Base-by-base conservation (phyloP, 177 flowering plant genomes). In the Vitis hybrid region DNA sequence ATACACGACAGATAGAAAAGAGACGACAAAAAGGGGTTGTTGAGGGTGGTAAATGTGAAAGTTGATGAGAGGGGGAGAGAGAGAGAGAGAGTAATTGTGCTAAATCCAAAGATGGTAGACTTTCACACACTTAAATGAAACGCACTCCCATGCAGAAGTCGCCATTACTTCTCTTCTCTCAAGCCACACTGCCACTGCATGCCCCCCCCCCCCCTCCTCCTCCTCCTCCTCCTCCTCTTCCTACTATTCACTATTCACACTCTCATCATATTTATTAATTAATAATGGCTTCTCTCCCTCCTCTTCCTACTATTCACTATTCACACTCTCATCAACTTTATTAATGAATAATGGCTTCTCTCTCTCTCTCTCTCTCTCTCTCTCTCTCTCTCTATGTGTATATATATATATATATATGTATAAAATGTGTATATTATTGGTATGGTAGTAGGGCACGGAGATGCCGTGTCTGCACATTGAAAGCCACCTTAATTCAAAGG, bases 401-500 rank as follows among this genome's bases (percentile, higher is more conserved):
- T 56, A 8, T 17, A 27, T 35, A n/a, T 56, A 30, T 66, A 6
- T 35, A 6, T 50, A 24, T 17, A n/a, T 60, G 2, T 15, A 50
- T 62, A 40, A 3, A 40, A 18, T 30, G 14, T 40, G 40, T 9
- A 59, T 59, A n/a, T 62, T 55, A 72, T 56, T 48, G 46, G 17
- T 40, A 40, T 40, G 46, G 8, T 40, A 7, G 46, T 40, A 40
- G 13, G 80, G 68, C 87, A 82, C 85, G 87, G 77, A 84, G 78
- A 84, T 76, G 77, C 78, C 83, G 87, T 84, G 82, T 69, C 80
- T 77, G 75, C 71, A 57, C 78, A 82, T 80, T 82, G 68, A 80
- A 80, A 71, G 78, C 81, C 51, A 51, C n/a, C 35, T 69, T 3
- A 13, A 11, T 56, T 72, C 48, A 64, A 66, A 66, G 30, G 15